These are phyloP conservation scores for Vitis riparia DNA, from an alignment of 164 flowering plant species.

Conservation along the genomic window DNA sequence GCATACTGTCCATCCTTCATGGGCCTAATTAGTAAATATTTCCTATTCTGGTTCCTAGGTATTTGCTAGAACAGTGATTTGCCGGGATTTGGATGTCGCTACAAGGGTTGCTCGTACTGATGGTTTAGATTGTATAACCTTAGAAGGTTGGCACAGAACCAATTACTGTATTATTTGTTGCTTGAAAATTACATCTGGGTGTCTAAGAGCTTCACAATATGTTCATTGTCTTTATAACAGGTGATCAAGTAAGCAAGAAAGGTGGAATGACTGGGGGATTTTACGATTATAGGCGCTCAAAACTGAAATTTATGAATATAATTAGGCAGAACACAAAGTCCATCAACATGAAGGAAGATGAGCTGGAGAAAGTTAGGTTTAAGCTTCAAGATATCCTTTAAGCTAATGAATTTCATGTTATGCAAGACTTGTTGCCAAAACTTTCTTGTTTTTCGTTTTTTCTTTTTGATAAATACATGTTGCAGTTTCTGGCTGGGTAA, in stretches of 20 bases:
- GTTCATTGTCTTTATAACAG: slow-evolving; percentile 33
- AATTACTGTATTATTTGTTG: background rate
- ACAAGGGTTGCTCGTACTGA: slow-evolving; percentile 84
- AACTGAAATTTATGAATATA: slow-evolving; percentile 73
- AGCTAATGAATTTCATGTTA: background rate
- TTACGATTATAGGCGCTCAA: slow-evolving; percentile 91
- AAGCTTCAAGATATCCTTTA: slow-evolving; percentile 87
- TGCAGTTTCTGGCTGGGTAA: too few species aligned
- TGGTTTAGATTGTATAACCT: slow-evolving; percentile 92
- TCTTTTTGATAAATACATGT: too few species aligned
- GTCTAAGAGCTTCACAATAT: slow-evolving; percentile 3
- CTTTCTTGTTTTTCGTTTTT: background rate
- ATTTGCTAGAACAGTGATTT: slow-evolving; percentile 91
- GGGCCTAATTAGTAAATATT: background rate
- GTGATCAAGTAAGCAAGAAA: slow-evolving; percentile 99
- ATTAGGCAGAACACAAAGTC: slow-evolving; percentile 55
- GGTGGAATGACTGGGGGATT: slow-evolving; percentile 99
- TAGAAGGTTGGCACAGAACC: slow-evolving; percentile 70
- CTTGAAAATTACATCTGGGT: slow-evolving; percentile 1
- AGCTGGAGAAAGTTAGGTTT: slow-evolving; percentile 49
- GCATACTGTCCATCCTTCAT: too few species aligned
- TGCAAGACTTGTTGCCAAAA: background rate
- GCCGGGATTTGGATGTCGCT: slow-evolving; percentile 95
- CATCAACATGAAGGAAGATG: slow-evolving; percentile 52
- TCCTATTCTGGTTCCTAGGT: slow-evolving; percentile 43